Percentiles rank a stretch among this genome's conserved stretches.
These are phyloP conservation scores for Rasamsonia emersonii DNA, from an alignment of 2,329 filamentous ascomycete genomes.

Conservation along the genomic window DNA sequence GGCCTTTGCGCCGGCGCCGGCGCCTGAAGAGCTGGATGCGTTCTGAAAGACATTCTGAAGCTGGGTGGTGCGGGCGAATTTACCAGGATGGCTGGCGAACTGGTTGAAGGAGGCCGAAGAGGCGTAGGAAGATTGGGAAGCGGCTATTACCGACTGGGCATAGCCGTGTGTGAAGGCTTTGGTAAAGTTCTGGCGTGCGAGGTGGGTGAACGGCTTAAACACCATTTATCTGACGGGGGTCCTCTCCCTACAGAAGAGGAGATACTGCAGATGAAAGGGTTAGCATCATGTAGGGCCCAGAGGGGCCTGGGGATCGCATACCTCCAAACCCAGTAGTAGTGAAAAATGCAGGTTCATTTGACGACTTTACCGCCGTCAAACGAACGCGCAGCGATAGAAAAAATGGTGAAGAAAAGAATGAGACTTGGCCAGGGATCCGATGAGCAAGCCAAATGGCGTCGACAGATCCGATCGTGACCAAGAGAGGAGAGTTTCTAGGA, in stretches of 20 bases:
- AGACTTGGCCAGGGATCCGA: not conserved
- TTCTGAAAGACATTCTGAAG: conserved; percentile 71
- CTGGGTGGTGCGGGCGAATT: conserved; percentile 50
- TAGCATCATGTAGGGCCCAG: conserved; percentile 2
- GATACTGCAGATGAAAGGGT: conserved; percentile 33
- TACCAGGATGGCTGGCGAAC: conserved; percentile 43
- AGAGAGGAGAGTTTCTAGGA: conserved; percentile 5
- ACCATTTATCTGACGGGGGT: conserved; percentile 76
- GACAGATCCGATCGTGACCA: not conserved
- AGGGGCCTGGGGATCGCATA: conserved; percentile 36
- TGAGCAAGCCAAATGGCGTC: not conserved
- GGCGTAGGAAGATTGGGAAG: conserved; percentile 76
- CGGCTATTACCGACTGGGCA: conserved; percentile 94
- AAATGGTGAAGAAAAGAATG: conserved; percentile 2
- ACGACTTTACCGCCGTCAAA: conserved; percentile 78
- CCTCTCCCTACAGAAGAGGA: conserved; percentile 57
- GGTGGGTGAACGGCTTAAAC: conserved; percentile 61
- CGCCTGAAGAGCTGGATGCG: conserved; percentile 42
- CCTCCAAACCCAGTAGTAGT: conserved; percentile 53
- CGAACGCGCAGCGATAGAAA: conserved; percentile 6
- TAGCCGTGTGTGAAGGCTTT: conserved; percentile 98
- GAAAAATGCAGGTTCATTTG: conserved; percentile 95
- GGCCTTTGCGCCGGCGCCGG: conserved; percentile 43
- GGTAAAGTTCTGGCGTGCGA: conserved; percentile 94
- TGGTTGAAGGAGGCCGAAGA: conserved; percentile 50